A percentile compares a stretch with the other conserved stretches of the same genome.
phyloP scores from a whole-genome alignment of 257 asterid species.

The Penstemon davidsonii region DNA sequence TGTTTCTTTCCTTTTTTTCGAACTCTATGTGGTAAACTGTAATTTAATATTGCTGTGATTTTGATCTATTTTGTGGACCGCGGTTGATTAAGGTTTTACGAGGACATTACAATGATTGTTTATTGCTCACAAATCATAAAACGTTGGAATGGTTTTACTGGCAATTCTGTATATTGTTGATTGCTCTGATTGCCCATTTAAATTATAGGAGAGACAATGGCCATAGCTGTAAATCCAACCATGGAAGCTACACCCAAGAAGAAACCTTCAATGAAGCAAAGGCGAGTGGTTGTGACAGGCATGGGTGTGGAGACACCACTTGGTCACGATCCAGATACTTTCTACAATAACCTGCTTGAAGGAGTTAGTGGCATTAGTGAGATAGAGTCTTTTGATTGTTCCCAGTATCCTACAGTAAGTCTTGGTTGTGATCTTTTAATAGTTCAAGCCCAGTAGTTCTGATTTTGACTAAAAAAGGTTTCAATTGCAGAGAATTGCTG shows the following conservation, averaged over 20 bases:
- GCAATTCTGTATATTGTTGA: constrained; percentile 17
- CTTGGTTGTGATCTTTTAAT: constrained; percentile 16
- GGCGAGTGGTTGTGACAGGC: constrained; percentile 97
- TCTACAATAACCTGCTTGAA: constrained; percentile 81
- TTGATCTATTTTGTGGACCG: constrained; percentile 14
- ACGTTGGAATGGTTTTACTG: not conserved
- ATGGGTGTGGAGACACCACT: constrained; percentile 90
- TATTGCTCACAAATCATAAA: no score
- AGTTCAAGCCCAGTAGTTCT: constrained; percentile 24
- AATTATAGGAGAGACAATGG: constrained; percentile 56
- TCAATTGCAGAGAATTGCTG: constrained; percentile 82
- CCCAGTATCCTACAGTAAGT: constrained; percentile 83
- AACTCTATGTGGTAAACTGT: not conserved
- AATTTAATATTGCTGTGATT: constrained; percentile 2
- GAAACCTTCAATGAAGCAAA: constrained; percentile 65
- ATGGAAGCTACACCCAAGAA: constrained; percentile 49
- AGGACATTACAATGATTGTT: not conserved
- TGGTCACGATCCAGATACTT: constrained; percentile 74
- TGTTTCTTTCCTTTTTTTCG: constrained; percentile 8
- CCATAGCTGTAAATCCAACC: constrained; percentile 52
- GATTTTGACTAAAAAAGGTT: constrained; percentile 27
- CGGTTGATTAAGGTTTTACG: not conserved
- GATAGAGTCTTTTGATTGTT: constrained; percentile 90
- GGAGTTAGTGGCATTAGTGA: constrained; percentile 90
- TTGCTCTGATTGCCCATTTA: constrained; percentile 15